Conservation (phyloP, 169 alveolate genomes). For the Plasmodium gallinaceum region DNA sequence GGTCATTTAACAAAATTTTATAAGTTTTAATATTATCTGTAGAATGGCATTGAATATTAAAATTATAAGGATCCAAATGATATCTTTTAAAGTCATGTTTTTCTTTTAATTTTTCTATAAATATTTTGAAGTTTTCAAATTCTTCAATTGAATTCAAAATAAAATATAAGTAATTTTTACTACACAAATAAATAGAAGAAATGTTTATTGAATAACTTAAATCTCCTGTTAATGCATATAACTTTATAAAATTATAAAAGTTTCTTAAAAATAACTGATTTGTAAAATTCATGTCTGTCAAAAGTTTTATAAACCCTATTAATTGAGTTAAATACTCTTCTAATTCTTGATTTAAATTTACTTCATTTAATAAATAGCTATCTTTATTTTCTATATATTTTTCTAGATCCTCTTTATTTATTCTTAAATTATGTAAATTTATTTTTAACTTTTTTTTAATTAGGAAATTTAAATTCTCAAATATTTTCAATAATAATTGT, state of each 20-base stretch:
- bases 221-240: conserved; percentile 71
- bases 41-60: conserved; percentile 36
- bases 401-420: conserved; percentile 5
- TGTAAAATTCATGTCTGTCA: conserved; percentile 76
- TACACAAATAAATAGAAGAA: conserved; percentile 35
- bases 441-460: conserved; percentile 30
- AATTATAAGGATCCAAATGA: conserved; percentile 40
- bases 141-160: conserved; percentile 52
- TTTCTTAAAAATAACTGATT: conserved; percentile 64
- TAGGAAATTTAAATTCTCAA: conserved; percentile 11
- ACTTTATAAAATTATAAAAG: conserved; percentile 39
- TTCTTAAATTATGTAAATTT: conserved; percentile 15
- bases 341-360: conserved; percentile 1
- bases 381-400: not conserved
- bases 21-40: conserved; percentile 37
- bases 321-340: conserved; percentile 48
- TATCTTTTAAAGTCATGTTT: conserved; percentile 5
- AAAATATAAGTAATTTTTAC: conserved; percentile 56
- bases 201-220: conserved; percentile 21
- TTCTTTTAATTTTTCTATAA: conserved; percentile 15
- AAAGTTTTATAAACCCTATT: conserved; percentile 57
- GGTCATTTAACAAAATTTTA: conserved; percentile 2
- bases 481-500: conserved; percentile 13
- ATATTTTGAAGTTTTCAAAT: conserved; percentile 59
- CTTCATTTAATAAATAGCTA: conserved; percentile 19